Evolutionary conservation across 495 filamentous ascomycete species (phyloP), one percentile per base, ranked within the genome.

Genomic region (Saxispiralis lemnorum): DNA sequence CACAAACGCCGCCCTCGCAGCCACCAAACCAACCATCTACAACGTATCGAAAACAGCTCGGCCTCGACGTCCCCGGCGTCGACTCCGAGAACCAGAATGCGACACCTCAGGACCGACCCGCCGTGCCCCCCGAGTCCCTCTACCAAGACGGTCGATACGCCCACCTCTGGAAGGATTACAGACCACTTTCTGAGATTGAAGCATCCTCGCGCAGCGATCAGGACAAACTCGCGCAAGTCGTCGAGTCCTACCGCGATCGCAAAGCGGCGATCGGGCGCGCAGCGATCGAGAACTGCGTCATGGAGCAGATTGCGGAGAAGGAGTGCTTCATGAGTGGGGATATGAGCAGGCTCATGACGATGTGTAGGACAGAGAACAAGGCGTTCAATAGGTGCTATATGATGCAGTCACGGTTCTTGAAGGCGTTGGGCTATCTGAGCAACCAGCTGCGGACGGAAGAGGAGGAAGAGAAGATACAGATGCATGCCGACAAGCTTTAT

Each of bases 401-500:
- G 38, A 80, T 77, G 56, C 87, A 95, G 64, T 70, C 71, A 73
- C 78, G 84, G 63, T 83, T 96, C 49, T 63, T 97, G 31, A 83
- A 85, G 59, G 83, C 85, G 9, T 63, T 97, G 21, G 89, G 89
- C n/a, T 97, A 94, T 58, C 68, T 92, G 49, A 70, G 72, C 0
- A 68, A 67, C 31, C 67, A 71, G 47, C 65, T 77, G 12, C 70
- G 75, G n/a, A 65, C 73, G 31, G 51, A 65, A 5, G 78, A 79
- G 35, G 69, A 78, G 39, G 81, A 93, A 51, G 89, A 96, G 64
- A 66, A 73, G 43, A 93, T 97, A 47, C 89, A 97, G 63, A 82
- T 97, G 81, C 84, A 92, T 60, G 87, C 84, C 39, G 85, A 95
- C 61, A 75, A 70, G 42, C 66, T 95, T 28, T 95, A 86, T 58